These are phyloP conservation scores for Conticribra guillardii DNA, from an alignment of 108 stramenopile genomes.

Conservation along the genomic window DNA sequence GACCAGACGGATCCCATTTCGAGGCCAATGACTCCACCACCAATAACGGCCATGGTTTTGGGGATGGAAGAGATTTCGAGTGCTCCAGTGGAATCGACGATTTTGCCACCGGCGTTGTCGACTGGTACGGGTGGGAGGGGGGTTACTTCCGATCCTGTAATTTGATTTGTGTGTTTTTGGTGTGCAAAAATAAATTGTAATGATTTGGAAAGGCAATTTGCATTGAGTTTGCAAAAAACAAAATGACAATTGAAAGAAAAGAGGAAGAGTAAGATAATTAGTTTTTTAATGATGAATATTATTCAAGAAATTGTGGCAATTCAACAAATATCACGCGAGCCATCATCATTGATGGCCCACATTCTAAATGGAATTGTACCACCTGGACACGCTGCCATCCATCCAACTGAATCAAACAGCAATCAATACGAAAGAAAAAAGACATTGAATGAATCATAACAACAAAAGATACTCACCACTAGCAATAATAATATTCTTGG, in stretches of 20 bases:
- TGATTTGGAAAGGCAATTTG: too few relatives aligned
- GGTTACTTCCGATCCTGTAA: slow-evolving; percentile 92
- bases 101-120: slow-evolving; percentile 95
- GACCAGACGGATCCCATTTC: slow-evolving; percentile 99
- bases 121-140: slow-evolving; percentile 98
- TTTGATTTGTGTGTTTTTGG: background rate
- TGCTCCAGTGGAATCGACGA: slow-evolving; percentile 99
- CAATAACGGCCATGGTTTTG: slow-evolving; percentile 93
- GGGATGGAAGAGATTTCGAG: slow-evolving; percentile 93
- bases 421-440: background rate
- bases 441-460: too few relatives aligned
- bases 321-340: too few relatives aligned
- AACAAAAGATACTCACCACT: slow-evolving; percentile 71
- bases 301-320: too few relatives aligned
- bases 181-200: background rate
- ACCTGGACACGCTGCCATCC: too few relatives aligned
- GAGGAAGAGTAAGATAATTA: too few relatives aligned
- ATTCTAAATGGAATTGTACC: too few relatives aligned
- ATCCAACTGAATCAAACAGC: too few relatives aligned
- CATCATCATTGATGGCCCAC: too few relatives aligned
- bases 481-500: slow-evolving; percentile 98
- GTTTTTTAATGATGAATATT: too few relatives aligned
- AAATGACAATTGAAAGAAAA: too few relatives aligned
- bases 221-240: too few relatives aligned
- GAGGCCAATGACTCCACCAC: slow-evolving; percentile 98